Evolutionary conservation across 2,329 filamentous ascomycete genomes (phyloP).

Genomic region (Epichloe hybrida): DNA sequence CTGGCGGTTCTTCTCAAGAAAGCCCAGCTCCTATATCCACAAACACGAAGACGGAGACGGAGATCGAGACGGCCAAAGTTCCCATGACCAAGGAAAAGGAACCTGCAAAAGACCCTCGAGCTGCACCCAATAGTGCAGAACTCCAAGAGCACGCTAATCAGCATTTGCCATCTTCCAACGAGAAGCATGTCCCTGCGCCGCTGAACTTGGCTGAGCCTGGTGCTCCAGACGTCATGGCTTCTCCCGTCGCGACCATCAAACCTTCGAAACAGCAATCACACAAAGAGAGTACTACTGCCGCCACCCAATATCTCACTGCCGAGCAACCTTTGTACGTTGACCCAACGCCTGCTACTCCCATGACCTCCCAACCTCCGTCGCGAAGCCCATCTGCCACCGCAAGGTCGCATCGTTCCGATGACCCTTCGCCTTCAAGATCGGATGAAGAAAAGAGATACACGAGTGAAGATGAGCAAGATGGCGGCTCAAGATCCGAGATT

Average conservation of each 20-base stretch:
- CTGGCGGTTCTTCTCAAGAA: neutral
- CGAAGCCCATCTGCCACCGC: constrained; percentile 43
- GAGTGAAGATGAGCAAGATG: constrained; percentile 52
- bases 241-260: constrained; percentile 36
- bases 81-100: neutral
- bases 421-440: constrained; percentile 39
- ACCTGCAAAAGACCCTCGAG: neutral
- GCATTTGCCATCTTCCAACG: constrained; percentile 6
- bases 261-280: constrained; percentile 26
- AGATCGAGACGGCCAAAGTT: neutral
- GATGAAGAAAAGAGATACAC: constrained; percentile 45
- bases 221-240: constrained; percentile 24
- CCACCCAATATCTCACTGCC: constrained; percentile 31
- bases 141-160: neutral
- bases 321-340: constrained; percentile 39
- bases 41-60: neutral
- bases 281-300: constrained; percentile 19
- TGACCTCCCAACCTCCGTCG: constrained; percentile 41
- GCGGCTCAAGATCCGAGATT: constrained; percentile 69
- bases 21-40: neutral
- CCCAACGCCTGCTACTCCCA: constrained; percentile 43
- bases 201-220: constrained; percentile 6
- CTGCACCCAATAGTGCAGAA: neutral
- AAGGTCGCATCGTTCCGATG: constrained; percentile 29
- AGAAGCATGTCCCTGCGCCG: constrained; percentile 13